Evolutionary conservation across 1,139 yeast species (phyloP), one percentile per base, ranked within the genome.

Genomic region (Arxiozyma slooffiae): DNA sequence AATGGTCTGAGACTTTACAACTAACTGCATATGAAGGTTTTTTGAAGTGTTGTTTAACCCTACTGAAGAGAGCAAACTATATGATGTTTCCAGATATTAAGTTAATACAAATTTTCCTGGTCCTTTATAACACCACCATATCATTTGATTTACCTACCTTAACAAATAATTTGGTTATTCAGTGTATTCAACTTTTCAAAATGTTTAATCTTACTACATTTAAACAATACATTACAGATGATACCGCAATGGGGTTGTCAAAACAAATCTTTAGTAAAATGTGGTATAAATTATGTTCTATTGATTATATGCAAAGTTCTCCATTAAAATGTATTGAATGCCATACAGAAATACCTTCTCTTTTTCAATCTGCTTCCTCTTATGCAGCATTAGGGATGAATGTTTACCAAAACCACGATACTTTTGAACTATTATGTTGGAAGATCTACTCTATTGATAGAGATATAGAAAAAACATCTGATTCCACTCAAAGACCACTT

Each of bases 391-490:
- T 61, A 5, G 54, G 49, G 34, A 52, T 56, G 7, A 65, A 65
- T 50, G 54, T 62, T 4, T 62, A 60, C 41, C 59, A 59, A 47
- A 57, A 57, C 14, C 67, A 64, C 34, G 64, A 60, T 18, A 58
- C 53, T 42, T 61, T 60, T 47, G 69, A 65, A 47, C 50, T 60
- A 1, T 48, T 63, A 1, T 54, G 50, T 37, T 65, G 69, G 69
- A 64, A 64, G 43, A 50, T 66, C 1, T 40, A 57, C 1, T 64
- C 68, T 1, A 48, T 66, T 7, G 67, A 66, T 20, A 58, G 68
- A 44, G 68, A 66, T 49, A 38, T 65, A 18, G 62, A 62, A 30
- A 58, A 55, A 36, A 62, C 60, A 41, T 44, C 56, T 20, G 46
- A 41, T 4, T 55, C 55, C 18, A 49, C 50, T 3, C 49, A 52